A percentile compares a stretch with the other conserved stretches of the same genome.
Conservation (phyloP, 2,329 filamentous ascomycete species). For the Pseudonectria foliicola region DNA sequence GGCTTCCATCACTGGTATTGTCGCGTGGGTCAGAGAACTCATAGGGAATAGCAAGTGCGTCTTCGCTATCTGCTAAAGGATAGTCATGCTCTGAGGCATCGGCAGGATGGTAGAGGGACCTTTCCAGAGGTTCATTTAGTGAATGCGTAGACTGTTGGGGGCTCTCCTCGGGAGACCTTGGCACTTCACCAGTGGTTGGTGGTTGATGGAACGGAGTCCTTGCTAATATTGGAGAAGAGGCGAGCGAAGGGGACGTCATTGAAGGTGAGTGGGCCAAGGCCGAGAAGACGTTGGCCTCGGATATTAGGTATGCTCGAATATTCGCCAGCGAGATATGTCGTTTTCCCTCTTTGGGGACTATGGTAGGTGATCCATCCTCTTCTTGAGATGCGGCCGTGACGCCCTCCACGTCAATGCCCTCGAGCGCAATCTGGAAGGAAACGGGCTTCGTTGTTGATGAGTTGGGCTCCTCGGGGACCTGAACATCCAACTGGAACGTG, state of each 20-base stretch:
- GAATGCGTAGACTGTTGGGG: slow-evolving; percentile 8
- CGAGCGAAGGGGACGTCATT: slow-evolving; percentile 33
- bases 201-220: slow-evolving; percentile 29
- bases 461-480: slow-evolving; percentile 43
- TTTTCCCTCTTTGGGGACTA: slow-evolving; percentile 54
- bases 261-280: slow-evolving; percentile 51
- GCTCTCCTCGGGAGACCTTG: slow-evolving; percentile 19
- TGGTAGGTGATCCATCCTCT: slow-evolving; percentile 26
- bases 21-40: slow-evolving; percentile 35
- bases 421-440: slow-evolving; percentile 58
- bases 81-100: slow-evolving; percentile 17
- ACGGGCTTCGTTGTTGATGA: slow-evolving; percentile 45
- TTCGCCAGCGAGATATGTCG: slow-evolving; percentile 56
- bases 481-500: slow-evolving; percentile 57
- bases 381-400: slow-evolving; percentile 40
- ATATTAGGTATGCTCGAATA: slow-evolving; percentile 58
- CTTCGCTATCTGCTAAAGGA: slow-evolving; percentile 43
- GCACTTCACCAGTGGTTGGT: slow-evolving; percentile 9
- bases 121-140: slow-evolving; percentile 13
- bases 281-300: slow-evolving; percentile 60
- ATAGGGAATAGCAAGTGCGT: slow-evolving; percentile 50
- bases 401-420: slow-evolving; percentile 60
- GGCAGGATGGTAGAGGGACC: slow-evolving; percentile 15
- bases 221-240: slow-evolving; percentile 46
- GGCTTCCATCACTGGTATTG: slow-evolving; percentile 30